Evolutionary conservation across 805 yeast genomes (phyloP).

Genomic region (Candida silvicultrix): DNA sequence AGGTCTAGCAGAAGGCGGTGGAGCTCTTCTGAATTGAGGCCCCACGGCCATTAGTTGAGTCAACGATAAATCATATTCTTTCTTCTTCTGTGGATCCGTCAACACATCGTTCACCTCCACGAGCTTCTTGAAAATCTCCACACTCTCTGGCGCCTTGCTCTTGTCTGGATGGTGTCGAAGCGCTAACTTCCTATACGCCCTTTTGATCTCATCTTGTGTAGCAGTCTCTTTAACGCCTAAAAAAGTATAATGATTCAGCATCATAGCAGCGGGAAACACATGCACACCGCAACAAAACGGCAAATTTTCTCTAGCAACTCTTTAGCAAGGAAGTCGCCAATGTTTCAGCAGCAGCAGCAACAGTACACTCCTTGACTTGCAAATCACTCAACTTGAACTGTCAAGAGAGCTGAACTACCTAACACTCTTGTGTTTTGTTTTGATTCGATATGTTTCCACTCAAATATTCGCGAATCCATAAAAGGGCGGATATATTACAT

Average conservation of each 20-base stretch:
- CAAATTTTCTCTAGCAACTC: no score
- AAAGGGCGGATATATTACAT: no score
- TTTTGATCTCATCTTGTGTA: slow-evolving; percentile 22
- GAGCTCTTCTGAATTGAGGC: background rate
- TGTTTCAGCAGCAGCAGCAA: no score
- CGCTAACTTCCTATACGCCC: slow-evolving; percentile 35
- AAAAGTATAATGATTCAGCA: slow-evolving; percentile 19
- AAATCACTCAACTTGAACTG: no score
- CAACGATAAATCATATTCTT: slow-evolving; percentile 19
- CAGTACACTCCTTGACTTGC: no score
- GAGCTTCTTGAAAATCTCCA: slow-evolving; percentile 26
- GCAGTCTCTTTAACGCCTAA: slow-evolving; percentile 21
- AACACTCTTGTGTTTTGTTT: background rate
- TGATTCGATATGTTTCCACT: background rate
- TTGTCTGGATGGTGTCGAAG: slow-evolving; percentile 42
- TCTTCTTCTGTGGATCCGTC: slow-evolving; percentile 20
- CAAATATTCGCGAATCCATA: background rate
- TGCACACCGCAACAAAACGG: background rate
- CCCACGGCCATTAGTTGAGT: no score
- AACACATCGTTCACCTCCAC: slow-evolving; percentile 28
- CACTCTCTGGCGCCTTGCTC: slow-evolving; percentile 13
- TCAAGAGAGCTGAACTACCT: no score
- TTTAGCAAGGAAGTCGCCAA: no score
- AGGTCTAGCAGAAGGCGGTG: background rate
- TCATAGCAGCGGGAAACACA: background rate